Evolutionary conservation across 768 basidiomycete genomes (phyloP).

Genomic region (Tylopilus felleus): DNA sequence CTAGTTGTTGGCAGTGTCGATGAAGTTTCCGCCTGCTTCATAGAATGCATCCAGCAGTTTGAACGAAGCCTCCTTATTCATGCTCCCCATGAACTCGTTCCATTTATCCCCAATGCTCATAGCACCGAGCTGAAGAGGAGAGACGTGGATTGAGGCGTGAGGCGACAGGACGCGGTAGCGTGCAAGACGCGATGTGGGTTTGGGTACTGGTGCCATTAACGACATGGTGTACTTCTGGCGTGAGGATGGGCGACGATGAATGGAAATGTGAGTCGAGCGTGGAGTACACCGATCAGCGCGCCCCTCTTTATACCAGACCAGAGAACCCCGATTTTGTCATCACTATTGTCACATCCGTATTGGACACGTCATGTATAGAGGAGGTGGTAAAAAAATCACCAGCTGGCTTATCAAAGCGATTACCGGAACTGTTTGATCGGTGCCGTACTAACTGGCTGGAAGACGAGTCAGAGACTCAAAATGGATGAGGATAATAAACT

Average conservation of each 20-base stretch:
- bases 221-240: slow-evolving; percentile 1
- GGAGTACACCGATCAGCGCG: background rate
- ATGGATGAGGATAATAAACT: too few relatives aligned
- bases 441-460: too few relatives aligned
- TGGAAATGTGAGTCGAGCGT: background rate
- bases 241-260: background rate
- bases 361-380: background rate
- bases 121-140: slow-evolving; percentile 45
- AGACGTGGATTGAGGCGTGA: slow-evolving; percentile 43
- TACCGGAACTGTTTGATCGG: background rate
- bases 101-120: slow-evolving; percentile 46
- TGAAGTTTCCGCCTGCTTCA: slow-evolving; percentile 47
- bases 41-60: slow-evolving; percentile 45
- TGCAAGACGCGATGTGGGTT: slow-evolving; percentile 32
- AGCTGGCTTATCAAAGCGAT: background rate
- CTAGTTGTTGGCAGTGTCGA: slow-evolving; percentile 50
- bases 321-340: background rate
- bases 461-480: too few relatives aligned
- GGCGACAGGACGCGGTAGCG: slow-evolving; percentile 39
- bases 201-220: slow-evolving; percentile 16
- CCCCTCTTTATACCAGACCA: background rate
- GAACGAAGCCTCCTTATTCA: slow-evolving; percentile 42
- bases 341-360: background rate
- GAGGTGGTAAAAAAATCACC: background rate
- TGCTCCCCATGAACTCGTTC: slow-evolving; percentile 32